Percentiles rank a stretch among this genome's conserved stretches.
Conservation (phyloP, 2,329 filamentous ascomycete species). For the Cladophialophora immunda region DNA sequence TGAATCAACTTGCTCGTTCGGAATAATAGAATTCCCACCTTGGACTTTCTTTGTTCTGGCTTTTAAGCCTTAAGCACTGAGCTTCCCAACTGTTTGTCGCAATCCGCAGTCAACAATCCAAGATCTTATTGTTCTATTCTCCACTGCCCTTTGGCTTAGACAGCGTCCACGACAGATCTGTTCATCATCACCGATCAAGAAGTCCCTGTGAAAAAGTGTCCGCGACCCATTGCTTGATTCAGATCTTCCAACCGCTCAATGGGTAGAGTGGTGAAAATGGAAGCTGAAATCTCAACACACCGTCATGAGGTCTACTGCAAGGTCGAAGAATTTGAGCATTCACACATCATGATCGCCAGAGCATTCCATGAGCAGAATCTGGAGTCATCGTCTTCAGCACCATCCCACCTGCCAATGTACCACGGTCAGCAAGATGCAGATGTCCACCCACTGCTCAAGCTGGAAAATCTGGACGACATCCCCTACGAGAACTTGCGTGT, state of each 20-base stretch:
- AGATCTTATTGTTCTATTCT: constrained; percentile 4
- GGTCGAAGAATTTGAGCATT: constrained; percentile 18
- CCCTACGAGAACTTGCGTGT: neutral
- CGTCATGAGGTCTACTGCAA: constrained; percentile 18
- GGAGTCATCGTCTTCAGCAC: constrained; percentile 12
- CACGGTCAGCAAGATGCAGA: constrained; percentile 8
- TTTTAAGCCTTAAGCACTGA: constrained; percentile 11
- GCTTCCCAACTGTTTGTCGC: constrained; percentile 5
- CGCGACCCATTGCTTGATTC: neutral
- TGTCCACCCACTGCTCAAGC: constrained; percentile 20
- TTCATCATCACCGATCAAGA: neutral
- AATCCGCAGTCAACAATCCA: constrained; percentile 6
- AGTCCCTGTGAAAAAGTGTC: neutral
- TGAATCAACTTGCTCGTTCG: constrained; percentile 26
- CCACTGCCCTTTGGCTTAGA: neutral
- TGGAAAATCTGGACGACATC: constrained; percentile 23
- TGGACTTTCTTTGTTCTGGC: constrained; percentile 21
- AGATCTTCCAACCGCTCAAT: neutral
- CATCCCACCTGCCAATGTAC: constrained; percentile 7
- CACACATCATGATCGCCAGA: constrained; percentile 19
- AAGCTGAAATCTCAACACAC: constrained; percentile 16
- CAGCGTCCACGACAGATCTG: neutral
- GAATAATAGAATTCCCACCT: constrained; percentile 29
- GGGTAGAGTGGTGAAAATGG: constrained; percentile 16
- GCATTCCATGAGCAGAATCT: constrained; percentile 22